Conservation (phyloP, 208 protist species). For the Leishmania mexicana region DNA sequence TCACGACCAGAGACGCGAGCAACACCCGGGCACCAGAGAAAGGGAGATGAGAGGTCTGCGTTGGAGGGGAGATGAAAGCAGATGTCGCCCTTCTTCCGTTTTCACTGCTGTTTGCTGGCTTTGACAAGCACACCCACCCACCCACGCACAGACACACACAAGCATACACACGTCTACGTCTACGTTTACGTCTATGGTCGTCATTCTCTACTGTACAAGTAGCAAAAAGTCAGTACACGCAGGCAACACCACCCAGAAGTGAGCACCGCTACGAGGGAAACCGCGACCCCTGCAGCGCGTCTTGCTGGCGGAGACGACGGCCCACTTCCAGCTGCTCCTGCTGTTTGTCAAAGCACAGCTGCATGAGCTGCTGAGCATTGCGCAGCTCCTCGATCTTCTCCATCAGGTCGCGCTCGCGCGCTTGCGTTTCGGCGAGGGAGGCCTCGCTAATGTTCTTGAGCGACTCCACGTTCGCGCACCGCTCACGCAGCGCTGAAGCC, state of each 20-base stretch:
- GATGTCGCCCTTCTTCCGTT: background rate
- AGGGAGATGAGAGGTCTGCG: background rate
- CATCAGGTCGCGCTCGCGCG: constrained; percentile 68
- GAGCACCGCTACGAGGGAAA: constrained; percentile 5
- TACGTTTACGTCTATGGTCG: background rate
- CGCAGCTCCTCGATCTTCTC: constrained; percentile 84
- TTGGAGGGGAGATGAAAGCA: too few species aligned
- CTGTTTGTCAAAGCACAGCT: constrained; percentile 91
- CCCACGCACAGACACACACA: background rate
- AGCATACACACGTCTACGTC: background rate
- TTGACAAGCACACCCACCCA: background rate
- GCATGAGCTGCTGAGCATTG: constrained; percentile 82
- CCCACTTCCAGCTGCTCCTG: constrained; percentile 88
- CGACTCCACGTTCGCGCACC: constrained; percentile 83
- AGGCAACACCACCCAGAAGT: background rate
- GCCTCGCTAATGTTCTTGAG: constrained; percentile 81
- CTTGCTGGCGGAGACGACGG: constrained; percentile 59
- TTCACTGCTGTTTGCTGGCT: background rate
- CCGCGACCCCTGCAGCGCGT: constrained; percentile 12
- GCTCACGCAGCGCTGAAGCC: constrained; percentile 70
- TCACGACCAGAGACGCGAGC: background rate
- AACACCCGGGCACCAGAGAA: background rate
- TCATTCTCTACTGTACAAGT: constrained; percentile 7
- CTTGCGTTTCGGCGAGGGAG: constrained; percentile 64
- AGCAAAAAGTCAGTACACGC: too few species aligned